Conservation (phyloP, 2,329 filamentous ascomycete genomes). For the Sporothrix sp. region DNA sequence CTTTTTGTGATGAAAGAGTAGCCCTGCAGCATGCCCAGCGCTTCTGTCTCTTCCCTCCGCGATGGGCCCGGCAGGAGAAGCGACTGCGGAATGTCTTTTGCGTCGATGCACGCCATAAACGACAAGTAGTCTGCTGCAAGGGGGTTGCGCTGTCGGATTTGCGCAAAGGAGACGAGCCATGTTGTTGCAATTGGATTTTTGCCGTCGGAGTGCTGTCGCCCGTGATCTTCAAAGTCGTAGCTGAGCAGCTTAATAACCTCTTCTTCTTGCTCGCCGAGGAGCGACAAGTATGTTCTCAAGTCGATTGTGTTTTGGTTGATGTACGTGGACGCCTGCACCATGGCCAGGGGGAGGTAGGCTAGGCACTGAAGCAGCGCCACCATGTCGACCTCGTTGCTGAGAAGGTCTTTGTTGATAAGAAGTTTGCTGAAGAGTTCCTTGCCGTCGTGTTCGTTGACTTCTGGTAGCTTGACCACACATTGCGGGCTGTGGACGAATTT, state of each 20-base stretch:
- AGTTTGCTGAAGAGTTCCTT: slow-evolving; percentile 18
- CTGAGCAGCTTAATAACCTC: slow-evolving; percentile 13
- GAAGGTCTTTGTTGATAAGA: slow-evolving; percentile 11
- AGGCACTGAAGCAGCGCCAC: slow-evolving; percentile 1
- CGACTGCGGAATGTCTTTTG: slow-evolving; percentile 23
- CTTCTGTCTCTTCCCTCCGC: slow-evolving; percentile 17
- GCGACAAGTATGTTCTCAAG: slow-evolving; percentile 3
- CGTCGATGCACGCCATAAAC: slow-evolving; percentile 24
- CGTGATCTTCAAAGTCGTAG: slow-evolving; percentile 13
- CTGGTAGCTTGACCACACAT: slow-evolving; percentile 2
- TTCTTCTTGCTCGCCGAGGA: slow-evolving; percentile 8
- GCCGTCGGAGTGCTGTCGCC: slow-evolving; percentile 2
- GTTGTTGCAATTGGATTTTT: slow-evolving; percentile 14
- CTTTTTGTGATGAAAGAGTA: slow-evolving; percentile 29
- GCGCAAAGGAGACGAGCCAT: slow-evolving; percentile 17
- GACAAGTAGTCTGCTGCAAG: slow-evolving; percentile 23
- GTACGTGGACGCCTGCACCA: slow-evolving; percentile 13
- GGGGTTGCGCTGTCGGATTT: slow-evolving; percentile 15
- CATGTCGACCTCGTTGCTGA: neutral
- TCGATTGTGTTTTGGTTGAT: slow-evolving; percentile 7
- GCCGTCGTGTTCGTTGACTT: neutral
- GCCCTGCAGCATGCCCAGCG: slow-evolving; percentile 21
- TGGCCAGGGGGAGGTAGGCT: slow-evolving; percentile 14
- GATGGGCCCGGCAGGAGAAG: slow-evolving; percentile 18
- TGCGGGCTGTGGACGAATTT: neutral